Conservation (phyloP, 1,139 yeast species). For the Protomyces gravidus region DNA sequence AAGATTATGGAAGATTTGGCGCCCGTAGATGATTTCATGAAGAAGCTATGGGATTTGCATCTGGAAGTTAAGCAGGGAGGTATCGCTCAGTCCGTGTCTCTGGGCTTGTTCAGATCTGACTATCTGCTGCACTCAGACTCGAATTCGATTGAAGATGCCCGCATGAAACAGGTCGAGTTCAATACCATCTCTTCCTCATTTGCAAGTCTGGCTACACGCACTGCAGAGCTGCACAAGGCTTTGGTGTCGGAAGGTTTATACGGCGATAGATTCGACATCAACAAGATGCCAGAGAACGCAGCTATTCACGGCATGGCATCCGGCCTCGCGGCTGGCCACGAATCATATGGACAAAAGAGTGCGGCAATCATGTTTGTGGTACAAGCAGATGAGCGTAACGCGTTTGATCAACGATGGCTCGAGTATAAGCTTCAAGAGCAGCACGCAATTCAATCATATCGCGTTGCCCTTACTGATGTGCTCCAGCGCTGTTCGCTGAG, state of each 20-base stretch:
- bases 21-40: conserved; percentile 59
- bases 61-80: conserved; percentile 43
- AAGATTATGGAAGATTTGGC: conserved; percentile 48
- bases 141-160: conserved; percentile 37
- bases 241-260: conserved; percentile 40
- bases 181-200: conserved; percentile 94
- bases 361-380: conserved; percentile 72
- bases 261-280: conserved; percentile 39
- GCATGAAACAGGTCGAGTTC: conserved; percentile 88
- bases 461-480: conserved; percentile 64
- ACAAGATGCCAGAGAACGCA: conserved; percentile 61
- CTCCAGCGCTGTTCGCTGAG: conserved; percentile 46
- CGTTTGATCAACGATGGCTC: conserved; percentile 81
- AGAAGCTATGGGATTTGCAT: conserved; percentile 63
- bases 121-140: conserved; percentile 62
- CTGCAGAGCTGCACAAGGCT: conserved; percentile 61
- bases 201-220: conserved; percentile 81
- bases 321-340: conserved; percentile 63
- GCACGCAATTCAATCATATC: conserved; percentile 55
- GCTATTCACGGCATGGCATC: conserved; percentile 59
- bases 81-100: conserved; percentile 61
- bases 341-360: conserved; percentile 38
- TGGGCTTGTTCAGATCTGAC: conserved; percentile 87
- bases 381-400: conserved; percentile 81
- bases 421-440: conserved; percentile 63